Evolutionary conservation across 2,329 filamentous ascomycete species (phyloP).

Genomic region (Raffaelea arxii): DNA sequence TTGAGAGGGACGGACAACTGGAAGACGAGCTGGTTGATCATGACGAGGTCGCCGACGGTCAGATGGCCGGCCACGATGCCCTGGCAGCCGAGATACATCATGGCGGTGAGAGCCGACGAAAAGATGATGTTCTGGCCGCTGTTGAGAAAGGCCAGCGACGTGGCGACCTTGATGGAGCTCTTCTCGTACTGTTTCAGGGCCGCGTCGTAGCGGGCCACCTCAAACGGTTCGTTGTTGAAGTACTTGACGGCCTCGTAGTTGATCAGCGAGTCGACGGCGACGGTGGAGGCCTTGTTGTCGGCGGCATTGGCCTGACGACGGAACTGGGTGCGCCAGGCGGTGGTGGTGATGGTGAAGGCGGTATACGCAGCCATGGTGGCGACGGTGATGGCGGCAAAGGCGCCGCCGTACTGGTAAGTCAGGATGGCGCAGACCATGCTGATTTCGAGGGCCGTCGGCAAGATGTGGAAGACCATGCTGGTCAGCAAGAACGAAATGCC

Average conservation of each 20-base stretch:
- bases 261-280: constrained; percentile 92
- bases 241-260: constrained; percentile 99
- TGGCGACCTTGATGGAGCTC: constrained; percentile 93
- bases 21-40: constrained; percentile 98
- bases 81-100: constrained; percentile 96
- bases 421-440: constrained; percentile 91
- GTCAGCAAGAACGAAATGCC: constrained; percentile 95
- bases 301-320: constrained; percentile 90
- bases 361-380: constrained; percentile 89
- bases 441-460: constrained; percentile 90
- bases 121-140: constrained; percentile 96
- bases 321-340: constrained; percentile 95
- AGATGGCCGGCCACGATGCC: constrained; percentile 74
- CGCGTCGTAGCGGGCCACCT: constrained; percentile 81
- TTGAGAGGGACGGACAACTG: constrained; percentile 95
- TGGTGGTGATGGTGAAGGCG: constrained; percentile 94
- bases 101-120: constrained; percentile 80
- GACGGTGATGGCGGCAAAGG: constrained; percentile 85
- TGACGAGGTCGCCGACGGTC: constrained; percentile 91
- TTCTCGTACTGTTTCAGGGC: constrained; percentile 81
- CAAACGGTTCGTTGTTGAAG: constrained; percentile 97
- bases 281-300: constrained; percentile 89
- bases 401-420: constrained; percentile 87
- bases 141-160: constrained; percentile 86
- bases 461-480: constrained; percentile 96